Base-by-base conservation (phyloP, 306 rosid genomes). In the Quillaja saponaria region DNA sequence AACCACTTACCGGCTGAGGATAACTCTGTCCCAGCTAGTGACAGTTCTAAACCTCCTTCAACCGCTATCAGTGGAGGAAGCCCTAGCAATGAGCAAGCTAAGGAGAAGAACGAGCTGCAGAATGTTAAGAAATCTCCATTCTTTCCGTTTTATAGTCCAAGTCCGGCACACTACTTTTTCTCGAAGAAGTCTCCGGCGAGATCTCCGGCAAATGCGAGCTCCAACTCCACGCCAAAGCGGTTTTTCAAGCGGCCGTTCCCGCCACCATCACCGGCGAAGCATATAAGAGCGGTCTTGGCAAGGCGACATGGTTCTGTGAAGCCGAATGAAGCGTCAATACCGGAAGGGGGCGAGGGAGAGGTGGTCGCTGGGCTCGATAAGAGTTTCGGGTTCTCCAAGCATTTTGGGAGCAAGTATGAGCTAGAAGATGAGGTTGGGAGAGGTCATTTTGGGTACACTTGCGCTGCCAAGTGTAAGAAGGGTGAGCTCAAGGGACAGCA, bases 211-310 rank as follows among this genome's bases (percentile, higher is more conserved):
- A 78, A 78, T 59, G 80, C 60, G 49, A 62, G 77, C 55, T 63
- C 87, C 15, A 71, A 70, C 47, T 71, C 82, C 10, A 85, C 96
- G 56, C 95, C 95, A 10, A 80, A 77, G 47, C 72, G 95, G 71
- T 75, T 91, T 58, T 84, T 91, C 66, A 79, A 19, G 75, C 45
- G 75, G 44, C 85, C 90, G 45, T 88, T 88, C 63, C 90, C 87
- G 14, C 96, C 97, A 2, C 95, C 95, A 7, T 91, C 97, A 0
- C 97, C 97, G 67, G 97, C 96, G 14, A 91, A 91, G 82, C 97
- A 88, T 40, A 81, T 91, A 39, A 63, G 63, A 76, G 91, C 96
- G 12, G 52, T 82, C 40, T 55, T 88, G 39, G 91, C 91, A 1
- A 75, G 97, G 45, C 72, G 97, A 11, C 95, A 84, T 2, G 96